Conservation (phyloP, 306 rosid species). For the Aeschynomene evenia region DNA sequence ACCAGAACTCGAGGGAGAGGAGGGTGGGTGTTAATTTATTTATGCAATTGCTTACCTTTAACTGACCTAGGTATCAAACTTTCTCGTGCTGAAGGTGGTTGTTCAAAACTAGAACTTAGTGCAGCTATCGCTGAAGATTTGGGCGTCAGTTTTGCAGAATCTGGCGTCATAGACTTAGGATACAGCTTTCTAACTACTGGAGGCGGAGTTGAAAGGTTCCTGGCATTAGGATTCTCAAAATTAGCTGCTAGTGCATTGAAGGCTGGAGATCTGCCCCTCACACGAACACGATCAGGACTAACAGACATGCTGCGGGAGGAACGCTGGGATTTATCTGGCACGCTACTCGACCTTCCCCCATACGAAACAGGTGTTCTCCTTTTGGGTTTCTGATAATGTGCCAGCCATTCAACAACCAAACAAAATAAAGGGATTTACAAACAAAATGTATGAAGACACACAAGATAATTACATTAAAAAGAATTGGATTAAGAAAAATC, state of each 20-base stretch:
- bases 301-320: constrained; percentile 91
- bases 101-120: constrained; percentile 66
- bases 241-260: constrained; percentile 89
- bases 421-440: constrained; percentile 10
- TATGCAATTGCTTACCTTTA: constrained; percentile 47
- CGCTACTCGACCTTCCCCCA: constrained; percentile 87
- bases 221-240: constrained; percentile 65
- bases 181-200: constrained; percentile 71
- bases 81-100: constrained; percentile 63
- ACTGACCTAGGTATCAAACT: constrained; percentile 65
- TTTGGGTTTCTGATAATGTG: constrained; percentile 69
- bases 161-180: constrained; percentile 78
- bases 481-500: neutral
- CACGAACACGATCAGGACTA: constrained; percentile 92
- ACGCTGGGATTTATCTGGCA: constrained; percentile 85
- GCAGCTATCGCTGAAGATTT: constrained; percentile 67
- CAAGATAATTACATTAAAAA: too few species aligned
- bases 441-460: neutral
- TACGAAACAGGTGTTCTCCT: constrained; percentile 68
- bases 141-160: constrained; percentile 57
- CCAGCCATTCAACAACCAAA: constrained; percentile 20
- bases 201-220: constrained; percentile 93
- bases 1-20: neutral
- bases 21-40: constrained; percentile 4
- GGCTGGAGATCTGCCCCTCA: constrained; percentile 94